Evolutionary conservation across 2,329 filamentous ascomycete species (phyloP).

Genomic region (Hirsutella thompsonii): DNA sequence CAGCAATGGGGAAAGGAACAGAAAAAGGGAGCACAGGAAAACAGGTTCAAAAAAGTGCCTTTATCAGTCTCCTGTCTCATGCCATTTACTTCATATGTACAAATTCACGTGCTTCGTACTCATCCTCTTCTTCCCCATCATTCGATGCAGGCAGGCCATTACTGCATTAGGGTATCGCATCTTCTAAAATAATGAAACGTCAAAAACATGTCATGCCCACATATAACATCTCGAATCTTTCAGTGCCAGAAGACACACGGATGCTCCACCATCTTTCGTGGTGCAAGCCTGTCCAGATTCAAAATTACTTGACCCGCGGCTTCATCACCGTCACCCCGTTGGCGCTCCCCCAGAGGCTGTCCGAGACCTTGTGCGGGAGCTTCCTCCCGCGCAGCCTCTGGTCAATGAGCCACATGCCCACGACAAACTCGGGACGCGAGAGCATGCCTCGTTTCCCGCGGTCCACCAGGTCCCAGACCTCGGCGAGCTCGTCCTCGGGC

Average conservation of each 20-base stretch:
- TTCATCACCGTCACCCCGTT: slow-evolving; percentile 28
- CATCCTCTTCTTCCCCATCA: no score
- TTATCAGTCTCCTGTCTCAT: no score
- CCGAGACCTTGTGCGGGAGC: slow-evolving; percentile 55
- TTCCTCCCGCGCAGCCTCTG: slow-evolving; percentile 70
- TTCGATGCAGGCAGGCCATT: not conserved
- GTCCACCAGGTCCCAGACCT: slow-evolving; percentile 69
- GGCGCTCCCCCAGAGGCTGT: slow-evolving; percentile 66
- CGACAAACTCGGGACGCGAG: slow-evolving; percentile 61
- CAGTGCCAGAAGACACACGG: not conserved
- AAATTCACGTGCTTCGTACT: no score
- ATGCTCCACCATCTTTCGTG: no score
- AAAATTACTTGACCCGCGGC: slow-evolving; percentile 12
- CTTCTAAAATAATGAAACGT: no score
- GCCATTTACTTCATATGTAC: no score
- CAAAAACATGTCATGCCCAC: no score
- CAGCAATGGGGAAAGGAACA: no score
- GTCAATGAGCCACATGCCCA: slow-evolving; percentile 73
- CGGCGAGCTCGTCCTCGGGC: slow-evolving; percentile 53
- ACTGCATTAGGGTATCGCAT: slow-evolving; percentile 1
- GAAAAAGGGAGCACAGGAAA: no score
- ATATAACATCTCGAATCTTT: no score
- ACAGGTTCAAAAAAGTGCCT: no score
- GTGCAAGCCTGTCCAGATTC: not conserved
- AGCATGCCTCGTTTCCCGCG: slow-evolving; percentile 40